Evolutionary conservation across 768 basidiomycete genomes (phyloP).

Genomic region (Collybia nuda): DNA sequence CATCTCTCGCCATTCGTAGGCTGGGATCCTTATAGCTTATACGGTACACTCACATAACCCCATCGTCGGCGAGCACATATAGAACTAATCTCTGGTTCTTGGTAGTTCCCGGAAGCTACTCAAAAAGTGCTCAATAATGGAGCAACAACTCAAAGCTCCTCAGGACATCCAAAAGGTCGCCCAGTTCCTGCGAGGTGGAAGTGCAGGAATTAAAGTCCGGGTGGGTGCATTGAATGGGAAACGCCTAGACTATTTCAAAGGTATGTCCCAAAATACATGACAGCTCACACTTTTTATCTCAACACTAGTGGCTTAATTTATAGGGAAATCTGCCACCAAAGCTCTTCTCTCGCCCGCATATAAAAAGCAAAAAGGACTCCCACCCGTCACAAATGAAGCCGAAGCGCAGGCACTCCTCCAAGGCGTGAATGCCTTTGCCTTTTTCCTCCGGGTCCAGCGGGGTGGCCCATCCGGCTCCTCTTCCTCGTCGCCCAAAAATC

Average conservation of each 20-base stretch:
- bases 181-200: slow-evolving; percentile 83
- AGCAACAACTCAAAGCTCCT: slow-evolving; percentile 80
- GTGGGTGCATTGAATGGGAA: slow-evolving; percentile 93
- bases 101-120: too few species aligned
- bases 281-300: background rate
- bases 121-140: slow-evolving; percentile 32
- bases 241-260: slow-evolving; percentile 97
- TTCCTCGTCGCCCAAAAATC: slow-evolving; percentile 72
- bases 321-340: slow-evolving; percentile 92
- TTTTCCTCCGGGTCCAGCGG: slow-evolving; percentile 90
- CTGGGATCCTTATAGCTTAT: too few species aligned
- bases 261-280: slow-evolving; percentile 39
- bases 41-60: too few species aligned
- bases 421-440: slow-evolving; percentile 77
- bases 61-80: too few species aligned
- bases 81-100: too few species aligned
- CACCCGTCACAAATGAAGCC: slow-evolving; percentile 68
- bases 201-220: slow-evolving; percentile 84
- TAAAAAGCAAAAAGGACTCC: slow-evolving; percentile 79
- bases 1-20: too few species aligned
- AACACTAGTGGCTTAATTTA: background rate
- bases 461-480: slow-evolving; percentile 64
- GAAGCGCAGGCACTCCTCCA: slow-evolving; percentile 72
- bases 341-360: slow-evolving; percentile 93
- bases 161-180: slow-evolving; percentile 80